Evolutionary conservation across 2,329 filamentous ascomycete species (phyloP).

Genomic region (Neonectria magnoliae): DNA sequence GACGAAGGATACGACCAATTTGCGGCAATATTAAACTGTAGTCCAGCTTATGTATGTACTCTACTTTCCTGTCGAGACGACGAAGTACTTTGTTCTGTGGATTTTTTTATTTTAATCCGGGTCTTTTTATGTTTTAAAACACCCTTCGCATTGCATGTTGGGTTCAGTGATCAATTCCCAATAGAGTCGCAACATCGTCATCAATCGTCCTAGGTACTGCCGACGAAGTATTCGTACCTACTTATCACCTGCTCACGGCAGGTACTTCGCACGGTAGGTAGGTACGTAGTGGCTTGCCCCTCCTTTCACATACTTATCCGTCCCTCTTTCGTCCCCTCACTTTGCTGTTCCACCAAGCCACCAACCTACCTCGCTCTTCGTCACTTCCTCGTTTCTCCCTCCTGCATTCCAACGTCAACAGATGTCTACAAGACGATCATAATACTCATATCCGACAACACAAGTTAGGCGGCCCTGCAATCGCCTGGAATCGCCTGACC

Average conservation of each 20-base stretch:
- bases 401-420: not conserved
- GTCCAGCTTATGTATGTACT: not conserved
- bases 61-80: not conserved
- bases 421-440: not conserved
- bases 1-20: not conserved
- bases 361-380: not conserved
- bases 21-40: slow-evolving; percentile 20
- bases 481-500: slow-evolving; percentile 39
- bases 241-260: not conserved
- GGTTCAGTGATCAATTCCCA: not conserved
- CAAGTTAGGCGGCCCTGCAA: too few relatives aligned
- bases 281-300: slow-evolving; percentile 19
- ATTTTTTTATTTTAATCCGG: not conserved
- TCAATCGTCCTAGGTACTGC: not conserved
- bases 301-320: slow-evolving; percentile 21
- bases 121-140: too few relatives aligned
- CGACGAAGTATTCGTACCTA: not conserved
- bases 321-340: slow-evolving; percentile 28
- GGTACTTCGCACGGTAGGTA: not conserved
- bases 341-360: slow-evolving; percentile 24
- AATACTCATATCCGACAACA: too few relatives aligned
- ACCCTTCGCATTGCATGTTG: not conserved
- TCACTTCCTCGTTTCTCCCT: not conserved
- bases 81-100: slow-evolving; percentile 7
- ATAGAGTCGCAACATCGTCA: not conserved